Conservation (phyloP, 2,329 filamentous ascomycete species). For the Diatrype stigma region DNA sequence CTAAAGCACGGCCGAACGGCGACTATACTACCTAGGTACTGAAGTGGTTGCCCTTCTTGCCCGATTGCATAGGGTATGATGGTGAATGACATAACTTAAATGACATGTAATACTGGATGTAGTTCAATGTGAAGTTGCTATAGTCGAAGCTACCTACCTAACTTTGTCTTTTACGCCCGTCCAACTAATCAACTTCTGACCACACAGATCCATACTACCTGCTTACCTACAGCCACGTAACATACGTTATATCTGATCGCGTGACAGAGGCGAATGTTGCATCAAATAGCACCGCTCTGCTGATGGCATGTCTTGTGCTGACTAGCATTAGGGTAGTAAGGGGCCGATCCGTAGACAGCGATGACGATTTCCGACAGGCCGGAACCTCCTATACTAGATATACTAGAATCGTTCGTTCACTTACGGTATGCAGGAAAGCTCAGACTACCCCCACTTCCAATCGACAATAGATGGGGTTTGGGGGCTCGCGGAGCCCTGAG, state of each 20-base stretch:
- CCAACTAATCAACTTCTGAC: background rate
- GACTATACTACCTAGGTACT: background rate
- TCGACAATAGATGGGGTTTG: no score
- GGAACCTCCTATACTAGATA: no score
- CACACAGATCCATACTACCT: background rate
- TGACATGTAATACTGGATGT: background rate
- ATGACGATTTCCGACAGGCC: no score
- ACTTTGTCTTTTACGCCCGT: background rate
- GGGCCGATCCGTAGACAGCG: no score
- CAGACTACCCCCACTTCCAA: no score
- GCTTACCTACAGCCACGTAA: no score
- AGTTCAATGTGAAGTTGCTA: background rate
- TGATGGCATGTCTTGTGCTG: no score
- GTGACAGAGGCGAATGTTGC: background rate
- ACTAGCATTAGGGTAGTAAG: no score
- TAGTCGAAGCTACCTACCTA: background rate
- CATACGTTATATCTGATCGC: background rate
- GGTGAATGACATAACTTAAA: no score
- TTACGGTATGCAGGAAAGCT: no score
- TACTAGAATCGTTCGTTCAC: no score
- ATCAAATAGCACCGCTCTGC: background rate
- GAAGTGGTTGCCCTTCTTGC: background rate
- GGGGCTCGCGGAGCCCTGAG: no score
- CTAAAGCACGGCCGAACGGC: background rate
- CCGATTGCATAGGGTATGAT: background rate